These are phyloP conservation scores for Fusarium tjaetaba DNA, from an alignment of 2,329 filamentous ascomycete species.

Conservation along the genomic window DNA sequence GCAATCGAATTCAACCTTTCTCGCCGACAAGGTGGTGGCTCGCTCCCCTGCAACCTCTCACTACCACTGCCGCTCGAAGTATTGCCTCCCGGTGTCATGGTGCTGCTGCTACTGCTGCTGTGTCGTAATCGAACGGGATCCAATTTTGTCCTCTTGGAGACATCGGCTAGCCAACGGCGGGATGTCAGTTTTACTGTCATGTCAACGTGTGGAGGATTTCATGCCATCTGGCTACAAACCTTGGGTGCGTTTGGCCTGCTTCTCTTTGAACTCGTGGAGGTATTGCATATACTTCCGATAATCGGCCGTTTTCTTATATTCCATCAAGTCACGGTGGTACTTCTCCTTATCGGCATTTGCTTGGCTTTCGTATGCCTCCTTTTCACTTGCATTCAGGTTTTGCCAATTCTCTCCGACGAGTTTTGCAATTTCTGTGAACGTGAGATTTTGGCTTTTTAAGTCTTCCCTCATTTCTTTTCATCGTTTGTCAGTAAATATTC, in stretches of 20 bases:
- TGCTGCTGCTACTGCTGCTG: constrained; percentile 52
- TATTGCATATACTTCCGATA: constrained; percentile 77
- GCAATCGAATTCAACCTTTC: constrained; percentile 60
- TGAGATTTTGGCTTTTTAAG: constrained; percentile 78
- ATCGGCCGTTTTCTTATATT: constrained; percentile 80
- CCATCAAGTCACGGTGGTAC: constrained; percentile 75
- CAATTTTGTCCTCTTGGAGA: constrained; percentile 59
- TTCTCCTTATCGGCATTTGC: constrained; percentile 79
- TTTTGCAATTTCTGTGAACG: constrained; percentile 86
- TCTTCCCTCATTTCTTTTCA: constrained; percentile 77
- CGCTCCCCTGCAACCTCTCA: constrained; percentile 59
- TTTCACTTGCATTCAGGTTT: constrained; percentile 70
- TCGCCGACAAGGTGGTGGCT: constrained; percentile 57
- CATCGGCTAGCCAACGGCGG: constrained; percentile 47
- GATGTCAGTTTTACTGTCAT: constrained; percentile 9
- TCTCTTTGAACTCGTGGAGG: constrained; percentile 80
- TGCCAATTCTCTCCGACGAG: constrained; percentile 86
- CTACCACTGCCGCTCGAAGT: constrained; percentile 56
- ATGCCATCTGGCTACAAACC: constrained; percentile 52
- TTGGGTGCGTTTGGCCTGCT: constrained; percentile 68
- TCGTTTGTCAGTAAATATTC: background rate
- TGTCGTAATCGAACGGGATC: constrained; percentile 52
- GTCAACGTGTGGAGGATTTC: background rate
- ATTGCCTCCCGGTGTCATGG: constrained; percentile 50
- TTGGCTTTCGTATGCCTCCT: constrained; percentile 77